Evolutionary conservation across 192 early-diverging fungal species (phyloP), one percentile per base, ranked within the genome.

Genomic region (Linnemannia elongata): DNA sequence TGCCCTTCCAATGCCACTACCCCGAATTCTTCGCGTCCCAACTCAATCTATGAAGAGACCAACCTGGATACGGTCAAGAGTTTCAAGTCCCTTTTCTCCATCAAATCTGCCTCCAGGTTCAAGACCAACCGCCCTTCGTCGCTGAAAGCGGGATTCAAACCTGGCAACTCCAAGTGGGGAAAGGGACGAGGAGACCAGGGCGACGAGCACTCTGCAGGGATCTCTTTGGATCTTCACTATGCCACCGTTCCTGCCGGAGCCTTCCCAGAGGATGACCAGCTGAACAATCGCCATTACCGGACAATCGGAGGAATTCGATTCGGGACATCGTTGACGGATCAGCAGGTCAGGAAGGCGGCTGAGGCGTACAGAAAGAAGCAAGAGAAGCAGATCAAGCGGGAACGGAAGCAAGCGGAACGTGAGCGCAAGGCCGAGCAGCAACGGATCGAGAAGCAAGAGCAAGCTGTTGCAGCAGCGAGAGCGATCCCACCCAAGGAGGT

Each of bases 401-500:
- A 81, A 33, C 78, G 52, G 15, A 81, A 81, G 45, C 57, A 69
- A 22, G 80, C 79, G 38, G 45, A 77, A 33, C 75, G 69, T 30
- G 79, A 77, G 13, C 72, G 72, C 44, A 77, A 75, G n/a, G 80
- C 60, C 18, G 76, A 77, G 45, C 30, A 74, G 35, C 33, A 78
- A 4, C 69, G 55, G 18, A 24, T 44, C 1, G 72, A 72, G 44
- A 81, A 76, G 27, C 76, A 81, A 27, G 72, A 69, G 36, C 75
- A 81, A 41, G 79, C 85, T 1, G 76, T 81, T n/a, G 80, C 72
- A 4, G 76, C 76, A 1, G 76, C 68, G 8, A 55, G 78, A 6
- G 79, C 80, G 1, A 66, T 87, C 18, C 81, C 87, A 6, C 82
- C 86, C 4, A 91, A 90, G 68, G 82, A 92, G 60, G 88, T 90